These are phyloP conservation scores for Annulohypoxylon moriforme DNA, from an alignment of 495 filamentous ascomycete species.

Conservation along the genomic window DNA sequence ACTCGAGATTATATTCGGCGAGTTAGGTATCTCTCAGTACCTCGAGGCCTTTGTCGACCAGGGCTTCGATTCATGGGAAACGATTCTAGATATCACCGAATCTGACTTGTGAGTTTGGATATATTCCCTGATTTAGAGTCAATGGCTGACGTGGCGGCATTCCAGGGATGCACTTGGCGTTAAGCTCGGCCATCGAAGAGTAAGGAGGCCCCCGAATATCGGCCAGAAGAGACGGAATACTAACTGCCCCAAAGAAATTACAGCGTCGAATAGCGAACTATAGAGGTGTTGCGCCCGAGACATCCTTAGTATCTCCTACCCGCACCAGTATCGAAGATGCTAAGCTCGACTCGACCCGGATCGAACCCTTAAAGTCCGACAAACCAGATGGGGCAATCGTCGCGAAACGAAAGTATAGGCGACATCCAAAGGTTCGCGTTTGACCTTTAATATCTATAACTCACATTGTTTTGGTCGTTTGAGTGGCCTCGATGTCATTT, in stretches of 20 bases:
- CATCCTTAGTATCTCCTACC: conserved; percentile 54
- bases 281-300: conserved; percentile 65
- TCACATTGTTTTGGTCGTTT: not conserved
- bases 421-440: conserved; percentile 76
- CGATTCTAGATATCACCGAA: conserved; percentile 81
- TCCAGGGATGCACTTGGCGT: conserved; percentile 73
- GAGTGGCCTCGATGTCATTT: conserved; percentile 10
- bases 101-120: conserved; percentile 72
- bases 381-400: conserved; percentile 47
- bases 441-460: not conserved
- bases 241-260: conserved; percentile 56
- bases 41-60: conserved; percentile 74
- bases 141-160: conserved; percentile 29
- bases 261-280: conserved; percentile 66
- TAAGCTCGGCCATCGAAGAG: conserved; percentile 81
- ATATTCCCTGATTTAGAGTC: not conserved
- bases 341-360: conserved; percentile 48
- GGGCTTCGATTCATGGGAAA: conserved; percentile 85
- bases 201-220: conserved; percentile 52
- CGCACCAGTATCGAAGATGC: conserved; percentile 54
- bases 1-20: conserved; percentile 69
- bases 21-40: conserved; percentile 80
- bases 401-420: conserved; percentile 77
- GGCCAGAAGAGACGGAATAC: conserved; percentile 16
- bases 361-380: conserved; percentile 50